These are phyloP conservation scores for Amanita rubescens DNA, from an alignment of 768 basidiomycete species.

Conservation along the genomic window DNA sequence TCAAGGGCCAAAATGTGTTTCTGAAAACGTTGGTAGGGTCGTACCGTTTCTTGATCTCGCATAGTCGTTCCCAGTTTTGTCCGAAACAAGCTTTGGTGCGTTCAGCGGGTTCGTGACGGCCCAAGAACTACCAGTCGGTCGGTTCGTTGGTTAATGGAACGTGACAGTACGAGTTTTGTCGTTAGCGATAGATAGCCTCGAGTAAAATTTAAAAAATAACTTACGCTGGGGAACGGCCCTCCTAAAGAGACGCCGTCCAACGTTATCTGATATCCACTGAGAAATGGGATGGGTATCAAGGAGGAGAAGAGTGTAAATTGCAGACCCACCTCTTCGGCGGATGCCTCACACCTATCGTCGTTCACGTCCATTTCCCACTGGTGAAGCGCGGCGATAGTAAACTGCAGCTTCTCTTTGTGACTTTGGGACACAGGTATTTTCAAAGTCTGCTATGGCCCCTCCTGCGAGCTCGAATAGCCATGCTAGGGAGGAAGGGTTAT, in stretches of 20 bases:
- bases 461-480: constrained; percentile 92
- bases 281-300: neutral
- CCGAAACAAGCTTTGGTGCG: constrained; percentile 67
- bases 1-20: constrained; percentile 77
- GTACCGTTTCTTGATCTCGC: constrained; percentile 63
- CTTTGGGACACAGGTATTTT: constrained; percentile 69
- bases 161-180: too few relatives aligned
- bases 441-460: constrained; percentile 68
- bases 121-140: constrained; percentile 51
- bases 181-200: neutral
- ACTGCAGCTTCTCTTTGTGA: constrained; percentile 72
- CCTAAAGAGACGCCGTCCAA: constrained; percentile 67
- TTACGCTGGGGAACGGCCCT: constrained; percentile 78
- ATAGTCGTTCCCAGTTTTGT: constrained; percentile 64
- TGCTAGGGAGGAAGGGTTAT: too few relatives aligned
- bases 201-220: constrained; percentile 21
- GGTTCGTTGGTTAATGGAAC: too few relatives aligned
- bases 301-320: neutral
- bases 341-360: constrained; percentile 72
- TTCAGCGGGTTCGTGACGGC: constrained; percentile 55
- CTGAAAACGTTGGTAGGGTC: constrained; percentile 74
- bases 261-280: constrained; percentile 76
- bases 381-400: constrained; percentile 84
- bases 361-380: constrained; percentile 86
- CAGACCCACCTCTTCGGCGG: constrained; percentile 75